Percentiles rank a stretch among this genome's conserved stretches.
These are phyloP conservation scores for Fusarium xyrophilum DNA, from an alignment of 2,329 filamentous ascomycete genomes.

Conservation along the genomic window DNA sequence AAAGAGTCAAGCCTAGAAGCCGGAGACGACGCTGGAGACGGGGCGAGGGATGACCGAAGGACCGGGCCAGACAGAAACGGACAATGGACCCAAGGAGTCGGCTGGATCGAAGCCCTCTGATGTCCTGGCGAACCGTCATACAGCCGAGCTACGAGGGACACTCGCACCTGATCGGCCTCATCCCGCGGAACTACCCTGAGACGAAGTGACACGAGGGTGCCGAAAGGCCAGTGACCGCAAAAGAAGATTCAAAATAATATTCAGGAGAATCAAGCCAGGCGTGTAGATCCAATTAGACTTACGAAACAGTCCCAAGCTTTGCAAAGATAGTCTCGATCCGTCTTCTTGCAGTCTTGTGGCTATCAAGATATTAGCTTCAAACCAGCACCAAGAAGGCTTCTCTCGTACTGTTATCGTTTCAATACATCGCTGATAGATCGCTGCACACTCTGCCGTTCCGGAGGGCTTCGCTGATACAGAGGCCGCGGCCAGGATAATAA, in stretches of 20 bases:
- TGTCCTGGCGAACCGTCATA: neutral
- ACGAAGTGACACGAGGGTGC: neutral
- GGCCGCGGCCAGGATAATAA: neutral
- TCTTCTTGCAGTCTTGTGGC: slow-evolving; percentile 3
- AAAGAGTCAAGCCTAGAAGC: neutral
- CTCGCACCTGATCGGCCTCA: neutral
- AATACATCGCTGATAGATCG: slow-evolving; percentile 5
- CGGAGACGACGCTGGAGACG: neutral
- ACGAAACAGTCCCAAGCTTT: slow-evolving; percentile 15
- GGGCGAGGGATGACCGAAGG: neutral
- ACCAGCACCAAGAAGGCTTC: accelerated
- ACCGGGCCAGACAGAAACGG: neutral
- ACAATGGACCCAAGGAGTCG: neutral
- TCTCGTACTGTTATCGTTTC: slow-evolving; percentile 9
- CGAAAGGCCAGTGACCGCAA: too few species aligned
- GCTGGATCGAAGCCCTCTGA: neutral
- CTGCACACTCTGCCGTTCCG: neutral
- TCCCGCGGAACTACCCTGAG: neutral
- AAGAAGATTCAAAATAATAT: too few species aligned
- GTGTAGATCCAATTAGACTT: too few species aligned
- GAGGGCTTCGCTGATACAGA: neutral
- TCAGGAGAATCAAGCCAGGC: too few species aligned
- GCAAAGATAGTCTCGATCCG: slow-evolving; percentile 2
- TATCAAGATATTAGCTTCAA: neutral
- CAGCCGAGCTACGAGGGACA: neutral